Percentiles rank a stretch among this genome's conserved stretches.
Evolutionary conservation across 306 rosid genomes (phyloP).

Genomic region (Quercus agrifolia): DNA sequence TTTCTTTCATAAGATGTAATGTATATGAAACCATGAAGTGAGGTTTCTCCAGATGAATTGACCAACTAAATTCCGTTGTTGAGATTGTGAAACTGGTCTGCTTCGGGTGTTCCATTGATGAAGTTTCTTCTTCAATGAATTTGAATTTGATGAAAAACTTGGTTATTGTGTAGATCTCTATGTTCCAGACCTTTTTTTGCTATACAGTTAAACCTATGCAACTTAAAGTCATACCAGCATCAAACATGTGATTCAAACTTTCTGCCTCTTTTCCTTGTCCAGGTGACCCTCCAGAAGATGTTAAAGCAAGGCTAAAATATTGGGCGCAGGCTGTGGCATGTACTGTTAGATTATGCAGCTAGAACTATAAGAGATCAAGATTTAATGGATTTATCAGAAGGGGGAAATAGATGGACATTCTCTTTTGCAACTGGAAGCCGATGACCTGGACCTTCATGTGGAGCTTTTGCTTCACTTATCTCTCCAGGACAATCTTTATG

Average conservation of each 20-base stretch:
- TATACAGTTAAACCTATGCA: background rate
- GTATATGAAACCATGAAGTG: too few species aligned
- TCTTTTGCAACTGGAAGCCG: background rate
- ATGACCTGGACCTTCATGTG: background rate
- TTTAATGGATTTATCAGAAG: background rate
- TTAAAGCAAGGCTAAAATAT: constrained; percentile 83
- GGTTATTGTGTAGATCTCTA: background rate
- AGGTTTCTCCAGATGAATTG: background rate
- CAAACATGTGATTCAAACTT: background rate
- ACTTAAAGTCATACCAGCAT: background rate
- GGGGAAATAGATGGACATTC: background rate
- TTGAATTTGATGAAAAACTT: background rate
- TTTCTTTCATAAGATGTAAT: too few species aligned
- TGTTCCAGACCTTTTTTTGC: background rate
- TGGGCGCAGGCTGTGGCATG: constrained; percentile 98
- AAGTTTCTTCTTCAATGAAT: background rate
- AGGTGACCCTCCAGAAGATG: constrained; percentile 95
- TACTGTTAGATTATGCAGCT: constrained; percentile 76
- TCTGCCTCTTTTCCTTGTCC: constrained; percentile 4
- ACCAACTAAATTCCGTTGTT: background rate
- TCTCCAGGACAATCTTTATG: background rate
- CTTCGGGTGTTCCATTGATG: background rate
- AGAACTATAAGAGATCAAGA: background rate
- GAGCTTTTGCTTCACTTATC: constrained; percentile 12
- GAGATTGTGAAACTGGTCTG: too few species aligned